These are phyloP conservation scores for Nemophila menziesii DNA, from an alignment of 257 asterid genomes.

Conservation along the genomic window DNA sequence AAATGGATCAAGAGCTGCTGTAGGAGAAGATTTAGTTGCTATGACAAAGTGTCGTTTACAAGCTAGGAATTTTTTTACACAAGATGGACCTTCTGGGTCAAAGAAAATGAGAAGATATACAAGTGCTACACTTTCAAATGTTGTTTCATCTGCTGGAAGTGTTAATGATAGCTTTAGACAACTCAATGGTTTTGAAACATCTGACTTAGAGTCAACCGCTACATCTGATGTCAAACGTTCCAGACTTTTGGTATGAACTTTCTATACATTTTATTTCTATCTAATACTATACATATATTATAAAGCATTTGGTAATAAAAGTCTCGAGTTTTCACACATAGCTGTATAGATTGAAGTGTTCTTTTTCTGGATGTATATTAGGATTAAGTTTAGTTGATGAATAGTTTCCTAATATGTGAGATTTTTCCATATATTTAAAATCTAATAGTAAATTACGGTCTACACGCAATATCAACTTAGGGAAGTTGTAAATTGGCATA, in stretches of 20 bases:
- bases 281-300: no score
- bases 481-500: neutral
- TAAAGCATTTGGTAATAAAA: neutral
- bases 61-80: slow-evolving; percentile 54
- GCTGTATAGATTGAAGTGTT: no score
- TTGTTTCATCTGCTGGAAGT: slow-evolving; percentile 58
- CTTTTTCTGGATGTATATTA: no score
- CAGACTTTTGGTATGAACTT: slow-evolving; percentile 31
- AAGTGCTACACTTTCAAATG: slow-evolving; percentile 31
- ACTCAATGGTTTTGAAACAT: slow-evolving; percentile 42
- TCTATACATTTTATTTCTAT: neutral
- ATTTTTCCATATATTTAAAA: neutral
- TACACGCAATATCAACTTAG: neutral
- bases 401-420: neutral
- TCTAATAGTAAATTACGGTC: neutral
- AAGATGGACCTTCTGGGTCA: slow-evolving; percentile 56
- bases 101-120: slow-evolving; percentile 64
- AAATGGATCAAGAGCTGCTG: slow-evolving; percentile 80
- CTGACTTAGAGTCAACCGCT: slow-evolving; percentile 70
- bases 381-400: neutral
- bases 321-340: no score
- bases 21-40: slow-evolving; percentile 76
- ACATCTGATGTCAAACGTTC: slow-evolving; percentile 45
- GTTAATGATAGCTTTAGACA: slow-evolving; percentile 42
- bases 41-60: slow-evolving; percentile 69